Conservation (phyloP, 345 rosid genomes). For the Geranium brycei region DNA sequence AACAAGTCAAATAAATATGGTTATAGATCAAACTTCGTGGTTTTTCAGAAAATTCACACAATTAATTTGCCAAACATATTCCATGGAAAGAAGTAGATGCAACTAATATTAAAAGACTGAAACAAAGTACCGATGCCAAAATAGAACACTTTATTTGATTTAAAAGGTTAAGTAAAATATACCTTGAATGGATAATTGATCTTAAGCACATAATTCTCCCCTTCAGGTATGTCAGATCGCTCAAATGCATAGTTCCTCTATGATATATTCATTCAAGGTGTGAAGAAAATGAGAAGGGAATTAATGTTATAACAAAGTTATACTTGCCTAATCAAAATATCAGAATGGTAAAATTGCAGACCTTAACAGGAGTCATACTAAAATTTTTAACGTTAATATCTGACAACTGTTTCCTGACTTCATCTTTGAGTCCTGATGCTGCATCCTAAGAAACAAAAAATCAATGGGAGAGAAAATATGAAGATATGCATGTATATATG, state of each 20-base stretch:
- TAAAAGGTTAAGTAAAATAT: conserved; percentile 7
- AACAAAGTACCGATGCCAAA: conserved; percentile 1
- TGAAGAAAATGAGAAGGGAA: conserved; percentile 9
- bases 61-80: background rate
- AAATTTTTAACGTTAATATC: conserved; percentile 66
- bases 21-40: background rate
- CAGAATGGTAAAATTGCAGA: conserved; percentile 20
- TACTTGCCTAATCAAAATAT: background rate
- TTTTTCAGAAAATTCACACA: background rate
- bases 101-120: background rate
- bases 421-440: conserved; percentile 61
- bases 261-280: conserved; percentile 3
- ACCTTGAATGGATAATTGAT: conserved; percentile 93
- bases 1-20: background rate
- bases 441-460: conserved; percentile 33
- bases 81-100: too few species aligned
- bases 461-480: conserved; percentile 4
- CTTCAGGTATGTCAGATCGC: conserved; percentile 58
- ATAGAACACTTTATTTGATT: conserved; percentile 2
- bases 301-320: background rate
- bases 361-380: conserved; percentile 85
- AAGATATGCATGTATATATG: background rate
- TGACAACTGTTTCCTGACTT: conserved; percentile 52
- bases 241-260: conserved; percentile 91
- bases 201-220: conserved; percentile 77